Base-by-base conservation (phyloP, 108 stramenopile species). In the Pseudonitzschia multistriata region DNA sequence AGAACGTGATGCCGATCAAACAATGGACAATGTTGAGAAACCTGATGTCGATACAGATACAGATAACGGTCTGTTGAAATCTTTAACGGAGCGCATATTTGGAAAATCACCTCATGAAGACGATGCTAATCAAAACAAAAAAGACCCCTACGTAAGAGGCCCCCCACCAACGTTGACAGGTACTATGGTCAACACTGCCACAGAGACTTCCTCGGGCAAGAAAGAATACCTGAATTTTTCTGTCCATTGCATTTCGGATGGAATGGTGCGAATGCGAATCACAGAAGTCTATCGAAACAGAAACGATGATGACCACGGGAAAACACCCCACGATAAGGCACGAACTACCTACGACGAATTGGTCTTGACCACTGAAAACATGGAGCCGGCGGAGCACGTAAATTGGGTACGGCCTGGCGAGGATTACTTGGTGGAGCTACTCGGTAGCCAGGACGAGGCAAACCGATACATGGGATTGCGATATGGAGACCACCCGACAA, bases 271-370 rank as follows among this genome's bases (percentile, higher is more conserved):
- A 0, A 47, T 96, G 37, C 79, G 93, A 29, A 68, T 96, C 49
- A 89, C 80, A 7, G 96, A 96, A 80, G 37, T 74, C 5, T 81
- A 90, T 63, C 81, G 79, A 34, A 64, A 66, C 39, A 30, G 34
- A 59, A 35, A 33, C 6, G 64, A 57, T 4, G 74, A 0, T 29
- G 62, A 49, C 22, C 19, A 25, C 25, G 71, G 55, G 55, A 67
- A 76, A 60, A 68, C 75, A 65, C 52, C 76, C 52, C 49, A 74
- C 61, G 49, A 78, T 25, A 66, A 75, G 55, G 82, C 90, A 19
- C 72, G 93, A 19, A 86, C 89, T 71, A 90, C 93, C 19, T 85
- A 87, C 45, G 93, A 94, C 80, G 93, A 91, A 28, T 74, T 94
- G 69, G 90, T 96, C 1, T 76, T 96, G 74, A 78, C 84, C 52